Base-by-base conservation (phyloP, 768 basidiomycete genomes). In the Suillus hirtellus region DNA sequence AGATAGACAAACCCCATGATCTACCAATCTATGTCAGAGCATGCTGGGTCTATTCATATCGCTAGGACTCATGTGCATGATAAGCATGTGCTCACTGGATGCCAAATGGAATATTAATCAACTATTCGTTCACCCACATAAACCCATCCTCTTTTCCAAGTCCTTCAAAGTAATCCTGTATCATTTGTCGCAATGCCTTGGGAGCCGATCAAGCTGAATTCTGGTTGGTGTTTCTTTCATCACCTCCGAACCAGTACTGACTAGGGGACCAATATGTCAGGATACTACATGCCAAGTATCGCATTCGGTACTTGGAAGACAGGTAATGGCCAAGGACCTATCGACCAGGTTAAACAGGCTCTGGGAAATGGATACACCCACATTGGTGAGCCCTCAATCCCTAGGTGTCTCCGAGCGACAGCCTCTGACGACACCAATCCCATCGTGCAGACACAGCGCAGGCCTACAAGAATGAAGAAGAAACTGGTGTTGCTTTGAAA, bases 301-400 rank as follows among this genome's bases (percentile, higher is more conserved):
- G 52, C 19, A 35, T 53, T 53, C 52, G 52, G 52, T 34, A 53
- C 52, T 53, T 53, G 52, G 52, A 53, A 53, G 52, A 53, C 52
- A 35, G 52, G 52, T n/a, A 83, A 84, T 40, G 87, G 86, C 1
- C 80, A 83, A 64, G 76, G 73, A 31, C 72, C 83, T 5, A 78
- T 79, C 31, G 79, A 82, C 68, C 80, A 83, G 66, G 84, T 90
- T 34, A 84, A 85, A 67, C 85, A 87, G 67, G 88, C 87, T 3
- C 73, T 89, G 49, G 80, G 80, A 0, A 80, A 82, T 4, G 89
- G 89, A 4, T 89, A 88, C 77, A 75, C 73, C 56, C 89, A 89
- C 68, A 71, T 90, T 53, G 88, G 88, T 85, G 65, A 59, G 82
- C 12, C 19, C 4, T 53, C 19, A 6, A 19, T 27, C 34, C 34